Conservation (phyloP, 2,329 filamentous ascomycete species). For the Tolypocladium cylindrosporum region DNA sequence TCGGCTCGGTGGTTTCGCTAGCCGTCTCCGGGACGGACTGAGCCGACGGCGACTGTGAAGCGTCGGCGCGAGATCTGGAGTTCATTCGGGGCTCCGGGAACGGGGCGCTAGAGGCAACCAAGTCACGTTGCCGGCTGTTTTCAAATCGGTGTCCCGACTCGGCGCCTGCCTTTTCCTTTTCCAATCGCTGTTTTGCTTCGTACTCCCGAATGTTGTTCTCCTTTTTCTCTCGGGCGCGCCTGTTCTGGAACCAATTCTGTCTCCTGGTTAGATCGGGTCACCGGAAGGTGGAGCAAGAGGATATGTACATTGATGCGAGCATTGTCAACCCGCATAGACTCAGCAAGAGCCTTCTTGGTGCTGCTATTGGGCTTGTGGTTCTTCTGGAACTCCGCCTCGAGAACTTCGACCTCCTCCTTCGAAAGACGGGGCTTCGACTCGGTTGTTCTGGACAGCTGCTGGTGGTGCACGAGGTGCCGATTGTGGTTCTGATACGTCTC, state of each 20-base stretch:
- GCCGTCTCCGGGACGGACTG: conserved; percentile 10
- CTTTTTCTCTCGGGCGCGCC: conserved; percentile 55
- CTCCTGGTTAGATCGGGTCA: conserved; percentile 14
- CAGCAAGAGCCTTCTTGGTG: conserved; percentile 50
- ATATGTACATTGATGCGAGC: conserved; percentile 50
- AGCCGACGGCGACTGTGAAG: conserved; percentile 7
- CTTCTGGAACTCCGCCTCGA: conserved; percentile 52
- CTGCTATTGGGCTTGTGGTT: conserved; percentile 56
- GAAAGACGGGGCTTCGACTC: conserved; percentile 44
- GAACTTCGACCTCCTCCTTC: conserved; percentile 48
- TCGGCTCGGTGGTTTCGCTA: conserved; percentile 15
- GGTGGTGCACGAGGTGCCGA: conserved; percentile 23
- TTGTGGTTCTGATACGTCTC: conserved; percentile 27
- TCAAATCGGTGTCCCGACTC: conserved; percentile 15
- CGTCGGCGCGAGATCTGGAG: conserved; percentile 6
- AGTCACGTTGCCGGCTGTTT: conserved; percentile 20
- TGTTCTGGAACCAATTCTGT: conserved; percentile 62
- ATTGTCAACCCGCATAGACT: conserved; percentile 52
- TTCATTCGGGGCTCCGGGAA: conserved; percentile 20
- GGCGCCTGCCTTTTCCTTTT: conserved; percentile 20
- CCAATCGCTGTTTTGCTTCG: conserved; percentile 25
- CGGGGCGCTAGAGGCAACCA: conserved; percentile 30
- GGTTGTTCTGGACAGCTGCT: conserved; percentile 28
- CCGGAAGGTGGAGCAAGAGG: background rate
- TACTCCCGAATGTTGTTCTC: conserved; percentile 42